Evolutionary conservation across 805 yeast species (phyloP).

Genomic region (Teunomyces funiuensis): DNA sequence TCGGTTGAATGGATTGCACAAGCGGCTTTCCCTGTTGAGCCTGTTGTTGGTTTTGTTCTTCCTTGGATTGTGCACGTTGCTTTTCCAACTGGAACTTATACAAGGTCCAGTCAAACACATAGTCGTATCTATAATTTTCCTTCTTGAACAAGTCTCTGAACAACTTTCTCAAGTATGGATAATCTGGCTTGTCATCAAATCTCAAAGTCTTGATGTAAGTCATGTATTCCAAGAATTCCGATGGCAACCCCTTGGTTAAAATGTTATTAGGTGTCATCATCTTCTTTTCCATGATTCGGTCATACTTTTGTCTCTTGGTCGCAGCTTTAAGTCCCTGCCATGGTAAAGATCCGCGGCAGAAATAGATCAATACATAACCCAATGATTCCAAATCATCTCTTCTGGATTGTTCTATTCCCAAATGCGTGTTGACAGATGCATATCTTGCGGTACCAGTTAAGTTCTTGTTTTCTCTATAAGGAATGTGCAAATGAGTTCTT

Average conservation of each 20-base stretch:
- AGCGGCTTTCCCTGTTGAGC: constrained; percentile 13
- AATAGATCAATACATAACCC: constrained; percentile 92
- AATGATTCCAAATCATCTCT: constrained; percentile 94
- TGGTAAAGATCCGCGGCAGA: constrained; percentile 93
- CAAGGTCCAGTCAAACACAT: constrained; percentile 95
- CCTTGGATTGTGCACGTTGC: constrained; percentile 45
- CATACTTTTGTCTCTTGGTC: constrained; percentile 95
- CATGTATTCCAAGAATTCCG: constrained; percentile 84
- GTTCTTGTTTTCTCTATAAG: constrained; percentile 93
- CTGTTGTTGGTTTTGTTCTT: constrained; percentile 25
- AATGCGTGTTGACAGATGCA: constrained; percentile 91
- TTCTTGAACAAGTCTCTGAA: constrained; percentile 86
- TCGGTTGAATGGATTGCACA: constrained; percentile 4
- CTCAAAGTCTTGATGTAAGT: constrained; percentile 86
- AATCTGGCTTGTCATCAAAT: constrained; percentile 96
- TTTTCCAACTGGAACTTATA: constrained; percentile 69
- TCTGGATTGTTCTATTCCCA: constrained; percentile 95
- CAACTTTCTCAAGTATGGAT: constrained; percentile 79
- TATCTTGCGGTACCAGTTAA: constrained; percentile 97
- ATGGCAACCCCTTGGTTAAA: constrained; percentile 88
- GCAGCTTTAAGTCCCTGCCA: constrained; percentile 99
- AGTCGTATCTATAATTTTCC: constrained; percentile 89
- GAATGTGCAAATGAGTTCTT: constrained; percentile 89
- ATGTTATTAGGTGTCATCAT: constrained; percentile 85
- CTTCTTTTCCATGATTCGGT: constrained; percentile 92